Evolutionary conservation across 768 basidiomycete genomes (phyloP), one percentile per base, ranked within the genome.

Genomic region (Lactifluus pinguis): DNA sequence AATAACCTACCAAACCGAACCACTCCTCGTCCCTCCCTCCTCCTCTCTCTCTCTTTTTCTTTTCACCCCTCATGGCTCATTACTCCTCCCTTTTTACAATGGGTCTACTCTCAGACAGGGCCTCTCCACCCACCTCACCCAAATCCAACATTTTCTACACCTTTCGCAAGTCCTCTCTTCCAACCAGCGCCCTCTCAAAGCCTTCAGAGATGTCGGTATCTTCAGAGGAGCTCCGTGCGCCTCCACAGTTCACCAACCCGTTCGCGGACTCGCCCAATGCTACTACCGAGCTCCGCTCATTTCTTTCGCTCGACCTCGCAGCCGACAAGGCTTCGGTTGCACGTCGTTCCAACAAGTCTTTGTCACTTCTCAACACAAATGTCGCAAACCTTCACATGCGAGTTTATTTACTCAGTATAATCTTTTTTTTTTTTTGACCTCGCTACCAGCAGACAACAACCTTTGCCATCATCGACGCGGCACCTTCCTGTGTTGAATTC

Each of bases 261-360:
- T 66, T 64, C n/a, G 57, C 29, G 3, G 32, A 41, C 17, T 57
- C 59, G 1, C 49, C 55, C 25, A 30, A 47, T 13, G n/a, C 53
- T 15, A 45, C 42, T 36, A 39, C 38, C 17, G 59, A 64, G 38
- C 55, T 66, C 67, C 78, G 81, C 45, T 87, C 86, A 3, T 87
- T 86, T 69, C 79, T 87, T 53, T 86, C 82, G 39, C 79, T 87
- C 57, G 86, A 87, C 69, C 77, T 85, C 4, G 85, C 84, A 42
- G 82, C 83, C 69, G 75, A 76, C 29, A 74, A 75, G 63, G 76
- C 75, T 4, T 69, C 73, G 57, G 72, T 75, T 42, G 72, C 76
- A 11, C 49, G 42, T 9, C 60, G 47, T n/a, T 49, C 56, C 0
- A 13, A 5, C 3, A 76, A 76, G 49, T 75, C 74, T 30, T 69